Conservation (phyloP, 2,329 filamentous ascomycete genomes). For the Diaporthe eres region DNA sequence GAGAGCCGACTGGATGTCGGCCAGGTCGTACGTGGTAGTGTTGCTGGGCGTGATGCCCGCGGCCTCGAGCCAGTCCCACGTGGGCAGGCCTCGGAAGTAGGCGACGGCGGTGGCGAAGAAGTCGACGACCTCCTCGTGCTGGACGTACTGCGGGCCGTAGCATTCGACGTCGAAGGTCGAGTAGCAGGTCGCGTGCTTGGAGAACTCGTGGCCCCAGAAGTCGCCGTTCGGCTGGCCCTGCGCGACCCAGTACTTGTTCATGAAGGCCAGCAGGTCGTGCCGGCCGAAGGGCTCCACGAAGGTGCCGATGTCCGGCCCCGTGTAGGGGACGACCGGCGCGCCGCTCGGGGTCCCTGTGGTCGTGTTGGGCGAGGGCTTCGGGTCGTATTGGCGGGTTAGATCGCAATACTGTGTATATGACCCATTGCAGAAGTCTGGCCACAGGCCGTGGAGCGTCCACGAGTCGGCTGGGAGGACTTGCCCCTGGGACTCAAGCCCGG, state of each 20-base stretch:
- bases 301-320: constrained; percentile 68
- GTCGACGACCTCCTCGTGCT: constrained; percentile 73
- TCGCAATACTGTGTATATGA: constrained; percentile 79
- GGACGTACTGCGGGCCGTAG: constrained; percentile 70
- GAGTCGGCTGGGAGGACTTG: constrained; percentile 70
- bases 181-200: constrained; percentile 78
- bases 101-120: constrained; percentile 73
- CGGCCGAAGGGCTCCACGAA: constrained; percentile 72
- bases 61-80: constrained; percentile 70
- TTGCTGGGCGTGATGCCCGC: constrained; percentile 71
- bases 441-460: constrained; percentile 74
- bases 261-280: constrained; percentile 73
- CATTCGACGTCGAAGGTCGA: constrained; percentile 75
- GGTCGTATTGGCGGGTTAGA: constrained; percentile 74
- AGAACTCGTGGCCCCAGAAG: constrained; percentile 78
- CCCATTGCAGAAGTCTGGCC: constrained; percentile 67
- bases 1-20: constrained; percentile 66
- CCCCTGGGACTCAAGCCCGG: constrained; percentile 69
- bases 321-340: constrained; percentile 69
- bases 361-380: constrained; percentile 72
- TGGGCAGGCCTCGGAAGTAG: constrained; percentile 72
- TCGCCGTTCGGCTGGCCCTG: constrained; percentile 68
- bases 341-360: constrained; percentile 69
- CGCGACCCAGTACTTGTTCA: constrained; percentile 77
- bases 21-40: constrained; percentile 67